These are phyloP conservation scores for Arthromyces matolae DNA, from an alignment of 768 basidiomycete genomes.

Conservation along the genomic window DNA sequence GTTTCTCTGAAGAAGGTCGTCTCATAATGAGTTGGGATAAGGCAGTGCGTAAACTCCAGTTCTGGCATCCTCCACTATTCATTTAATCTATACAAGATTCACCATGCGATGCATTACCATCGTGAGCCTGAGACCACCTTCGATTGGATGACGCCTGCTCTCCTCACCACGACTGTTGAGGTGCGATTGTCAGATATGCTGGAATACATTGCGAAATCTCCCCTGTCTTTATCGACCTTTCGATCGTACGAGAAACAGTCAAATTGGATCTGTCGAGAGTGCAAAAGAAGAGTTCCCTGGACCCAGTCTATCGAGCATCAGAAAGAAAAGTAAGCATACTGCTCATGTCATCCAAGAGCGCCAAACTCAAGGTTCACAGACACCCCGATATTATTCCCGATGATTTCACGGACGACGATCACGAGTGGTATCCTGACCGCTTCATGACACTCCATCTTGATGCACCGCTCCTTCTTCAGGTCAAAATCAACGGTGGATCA, in stretches of 20 bases:
- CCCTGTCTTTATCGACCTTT: not conserved
- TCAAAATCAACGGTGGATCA: not conserved
- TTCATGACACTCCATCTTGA: slow-evolving; percentile 3
- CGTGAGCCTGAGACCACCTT: not conserved
- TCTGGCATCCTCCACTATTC: not conserved
- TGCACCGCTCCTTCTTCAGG: not conserved
- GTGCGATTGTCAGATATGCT: not conserved
- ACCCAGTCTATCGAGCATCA: not conserved
- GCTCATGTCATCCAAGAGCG: not conserved
- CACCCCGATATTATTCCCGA: not conserved
- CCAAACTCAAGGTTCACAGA: not conserved
- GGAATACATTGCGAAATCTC: not conserved
- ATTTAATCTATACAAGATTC: not conserved
- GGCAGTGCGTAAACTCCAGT: slow-evolving; percentile 1
- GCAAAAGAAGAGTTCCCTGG: slow-evolving; percentile 6
- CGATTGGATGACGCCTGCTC: not conserved
- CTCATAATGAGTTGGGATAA: slow-evolving; percentile 15
- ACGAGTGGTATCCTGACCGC: not conserved
- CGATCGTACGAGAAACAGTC: not conserved
- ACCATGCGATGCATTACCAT: not conserved
- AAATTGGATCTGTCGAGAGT: slow-evolving; percentile 5
- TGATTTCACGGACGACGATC: not conserved
- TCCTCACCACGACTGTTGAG: not conserved
- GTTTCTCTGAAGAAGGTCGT: slow-evolving; percentile 6
- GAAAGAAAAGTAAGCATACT: slow-evolving; percentile 2